Percentiles rank a stretch among this genome's conserved stretches.
phyloP scores from a whole-genome alignment of 2,329 filamentous ascomycete species.

The Cladosporium cucumerinum region DNA sequence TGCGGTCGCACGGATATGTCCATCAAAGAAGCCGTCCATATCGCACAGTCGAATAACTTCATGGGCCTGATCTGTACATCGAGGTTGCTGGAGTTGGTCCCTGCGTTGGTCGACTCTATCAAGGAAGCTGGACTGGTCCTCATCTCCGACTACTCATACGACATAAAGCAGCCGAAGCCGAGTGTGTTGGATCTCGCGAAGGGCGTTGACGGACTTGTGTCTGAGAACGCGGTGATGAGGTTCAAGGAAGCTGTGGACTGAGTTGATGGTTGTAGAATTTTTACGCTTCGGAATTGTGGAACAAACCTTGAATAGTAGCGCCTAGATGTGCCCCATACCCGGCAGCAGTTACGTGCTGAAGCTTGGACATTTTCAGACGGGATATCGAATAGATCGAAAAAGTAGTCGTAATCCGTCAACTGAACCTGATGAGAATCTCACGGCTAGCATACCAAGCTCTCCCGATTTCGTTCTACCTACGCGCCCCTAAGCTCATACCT shows the following conservation, averaged over 20 bases:
- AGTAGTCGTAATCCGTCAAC: neutral
- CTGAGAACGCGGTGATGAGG: slow-evolving; percentile 78
- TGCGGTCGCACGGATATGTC: slow-evolving; percentile 74
- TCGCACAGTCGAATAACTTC: slow-evolving; percentile 93
- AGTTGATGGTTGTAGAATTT: neutral
- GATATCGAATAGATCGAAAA: neutral
- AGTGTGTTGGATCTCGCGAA: slow-evolving; percentile 62
- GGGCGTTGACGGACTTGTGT: slow-evolving; percentile 83
- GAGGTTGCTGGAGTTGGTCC: slow-evolving; percentile 83
- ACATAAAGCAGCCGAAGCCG: slow-evolving; percentile 39
- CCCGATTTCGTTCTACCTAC: slow-evolving; percentile 32
- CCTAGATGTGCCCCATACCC: neutral
- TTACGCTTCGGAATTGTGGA: neutral
- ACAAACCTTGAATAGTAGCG: neutral
- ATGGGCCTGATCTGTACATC: slow-evolving; percentile 95
- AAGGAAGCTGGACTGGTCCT: slow-evolving; percentile 91
- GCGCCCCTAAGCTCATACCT: slow-evolving; percentile 68
- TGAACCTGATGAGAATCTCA: neutral
- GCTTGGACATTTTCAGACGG: neutral
- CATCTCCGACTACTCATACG: slow-evolving; percentile 70
- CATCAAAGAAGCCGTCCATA: slow-evolving; percentile 90
- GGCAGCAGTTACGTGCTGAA: neutral
- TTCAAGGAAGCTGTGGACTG: slow-evolving; percentile 82
- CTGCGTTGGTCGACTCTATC: slow-evolving; percentile 85
- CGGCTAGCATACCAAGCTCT: neutral